phyloP scores from a whole-genome alignment of 805 yeast genomes.

The Teunomyces barrocoloradensis region DNA sequence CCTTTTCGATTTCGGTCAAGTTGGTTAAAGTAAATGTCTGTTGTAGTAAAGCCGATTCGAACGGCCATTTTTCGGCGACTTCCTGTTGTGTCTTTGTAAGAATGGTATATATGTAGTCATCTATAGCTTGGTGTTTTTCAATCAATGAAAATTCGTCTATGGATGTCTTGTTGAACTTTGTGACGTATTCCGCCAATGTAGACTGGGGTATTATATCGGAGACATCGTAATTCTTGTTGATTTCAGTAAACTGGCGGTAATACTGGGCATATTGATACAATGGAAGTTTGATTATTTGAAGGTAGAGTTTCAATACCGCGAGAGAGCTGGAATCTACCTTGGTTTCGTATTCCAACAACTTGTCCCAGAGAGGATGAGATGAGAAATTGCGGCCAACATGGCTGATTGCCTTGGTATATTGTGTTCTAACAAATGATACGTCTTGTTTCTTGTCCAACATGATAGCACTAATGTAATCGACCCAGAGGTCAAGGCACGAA shows the following conservation, averaged over 20 bases:
- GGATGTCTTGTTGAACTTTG: constrained; percentile 19
- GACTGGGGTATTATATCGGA: constrained; percentile 21
- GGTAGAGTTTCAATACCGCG: constrained; percentile 41
- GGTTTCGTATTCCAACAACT: constrained; percentile 62
- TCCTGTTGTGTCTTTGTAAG: constrained; percentile 47
- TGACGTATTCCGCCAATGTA: constrained; percentile 18
- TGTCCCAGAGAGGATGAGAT: constrained; percentile 83
- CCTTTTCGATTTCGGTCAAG: constrained; percentile 32
- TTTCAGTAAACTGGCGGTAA: constrained; percentile 48
- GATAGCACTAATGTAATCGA: constrained; percentile 58
- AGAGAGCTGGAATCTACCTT: constrained; percentile 24
- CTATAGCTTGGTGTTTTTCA: constrained; percentile 42
- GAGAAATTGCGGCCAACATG: constrained; percentile 69
- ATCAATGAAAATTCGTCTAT: constrained; percentile 28
- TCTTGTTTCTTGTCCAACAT: constrained; percentile 27
- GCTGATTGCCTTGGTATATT: constrained; percentile 49
- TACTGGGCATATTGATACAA: constrained; percentile 84
- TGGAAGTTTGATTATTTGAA: constrained; percentile 56
- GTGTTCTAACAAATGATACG: constrained; percentile 26
- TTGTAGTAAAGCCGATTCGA: constrained; percentile 62
- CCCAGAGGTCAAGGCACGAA: constrained; percentile 64
- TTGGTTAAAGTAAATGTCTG: constrained; percentile 47
- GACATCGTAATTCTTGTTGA: constrained; percentile 32
- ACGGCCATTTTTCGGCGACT: constrained; percentile 66
- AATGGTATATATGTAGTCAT: constrained; percentile 41